Evolutionary conservation across 2,329 filamentous ascomycete species (phyloP), one percentile per base, ranked within the genome.

Genomic region (Botrytis sinoallii): DNA sequence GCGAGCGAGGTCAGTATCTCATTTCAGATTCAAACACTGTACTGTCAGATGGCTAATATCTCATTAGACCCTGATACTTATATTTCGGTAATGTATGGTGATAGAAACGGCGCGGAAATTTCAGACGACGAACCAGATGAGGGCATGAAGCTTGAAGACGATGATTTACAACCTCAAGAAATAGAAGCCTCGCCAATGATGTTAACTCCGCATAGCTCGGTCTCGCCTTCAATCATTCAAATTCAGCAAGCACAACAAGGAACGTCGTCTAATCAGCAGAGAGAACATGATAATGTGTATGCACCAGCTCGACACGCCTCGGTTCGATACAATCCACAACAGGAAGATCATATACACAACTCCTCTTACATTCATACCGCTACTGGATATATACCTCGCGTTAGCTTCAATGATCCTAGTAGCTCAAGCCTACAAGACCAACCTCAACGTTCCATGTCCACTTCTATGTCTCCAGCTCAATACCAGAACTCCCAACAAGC

Each of bases 1-100:
- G 85, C 40, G 87, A 89, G 77, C 87, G 90, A 69, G 88, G 89
- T 90, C 80, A 76, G 85, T 77, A 40, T 16, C 29, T 32, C 16
- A 22, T 12, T 59, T 44, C 12, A 1, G 22, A 20, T 38, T 35
- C 25, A 46, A 2, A 16, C 1, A 29, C 1, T 40, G 9, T 7
- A 57, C 10, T 66, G 66, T 22, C 60, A 29, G 44, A 29, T 35
- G 29, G 38, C 46, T 59, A 12, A 63, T 35, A 72, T 29, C 61
- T 32, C 20, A 40, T 2, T 35, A 79, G 78, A 75, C 72, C 75
- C 22, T 25, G 72, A 73, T 10, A 76, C 75, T 3, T 38, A 68
- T 6, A 71, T 79, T 29, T 69, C 72, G 32, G 74, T 80, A 5
- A 78, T 77, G 75, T 76, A 71, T 70, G 78, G 76, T 32, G 76